A percentile compares a stretch with the other conserved stretches of the same genome.
Conservation (phyloP, 2,329 filamentous ascomycete species). For the Camillea tinctor region DNA sequence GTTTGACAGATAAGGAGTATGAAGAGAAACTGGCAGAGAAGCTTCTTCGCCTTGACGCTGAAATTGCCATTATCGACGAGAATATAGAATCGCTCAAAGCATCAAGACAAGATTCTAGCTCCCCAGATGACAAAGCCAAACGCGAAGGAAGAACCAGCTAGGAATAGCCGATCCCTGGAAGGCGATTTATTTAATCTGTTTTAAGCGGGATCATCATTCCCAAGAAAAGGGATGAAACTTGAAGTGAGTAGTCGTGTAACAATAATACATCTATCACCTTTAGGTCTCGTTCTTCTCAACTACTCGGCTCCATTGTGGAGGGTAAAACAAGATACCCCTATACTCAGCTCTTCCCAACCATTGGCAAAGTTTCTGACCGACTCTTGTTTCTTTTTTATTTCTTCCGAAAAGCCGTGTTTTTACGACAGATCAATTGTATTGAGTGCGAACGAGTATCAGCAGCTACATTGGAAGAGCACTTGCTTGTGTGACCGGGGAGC, state of each 20-base stretch:
- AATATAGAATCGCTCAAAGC: conserved; percentile 54
- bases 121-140: conserved; percentile 2
- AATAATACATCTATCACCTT: too few species aligned
- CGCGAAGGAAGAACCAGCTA: conserved; percentile 7
- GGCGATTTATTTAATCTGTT: neutral
- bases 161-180: neutral
- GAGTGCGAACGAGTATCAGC: neutral
- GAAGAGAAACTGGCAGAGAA: conserved; percentile 68
- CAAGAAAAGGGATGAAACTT: too few species aligned
- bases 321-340: neutral
- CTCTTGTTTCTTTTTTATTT: too few species aligned
- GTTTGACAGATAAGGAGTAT: conserved; percentile 71
- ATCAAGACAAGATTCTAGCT: conserved; percentile 6
- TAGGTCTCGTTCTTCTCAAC: neutral
- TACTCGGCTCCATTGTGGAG: neutral
- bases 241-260: too few species aligned
- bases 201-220: too few species aligned
- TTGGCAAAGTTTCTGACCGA: too few species aligned
- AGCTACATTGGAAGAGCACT: neutral
- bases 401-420: neutral
- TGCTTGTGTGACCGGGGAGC: neutral
- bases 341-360: neutral
- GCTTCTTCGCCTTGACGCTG: conserved; percentile 67
- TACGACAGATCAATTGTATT: neutral
- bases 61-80: conserved; percentile 78